Evolutionary conservation across 2,329 filamentous ascomycete genomes (phyloP).

Genomic region (Plenodomus lindquistii): DNA sequence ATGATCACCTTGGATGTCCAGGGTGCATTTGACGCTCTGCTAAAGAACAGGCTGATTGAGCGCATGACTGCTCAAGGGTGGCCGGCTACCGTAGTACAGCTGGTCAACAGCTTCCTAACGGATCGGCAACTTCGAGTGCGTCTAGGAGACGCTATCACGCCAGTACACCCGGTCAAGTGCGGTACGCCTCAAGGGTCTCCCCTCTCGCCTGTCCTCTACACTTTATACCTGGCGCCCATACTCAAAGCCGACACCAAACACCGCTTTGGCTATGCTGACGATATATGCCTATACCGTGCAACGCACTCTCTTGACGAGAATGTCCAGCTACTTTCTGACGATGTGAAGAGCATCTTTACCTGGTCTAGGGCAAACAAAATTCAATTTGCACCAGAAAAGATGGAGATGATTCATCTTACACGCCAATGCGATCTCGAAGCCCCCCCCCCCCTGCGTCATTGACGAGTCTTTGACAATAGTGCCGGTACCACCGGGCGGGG

Average conservation of each 20-base stretch:
- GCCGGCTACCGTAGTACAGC: background rate
- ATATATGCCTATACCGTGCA: background rate
- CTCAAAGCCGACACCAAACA: background rate
- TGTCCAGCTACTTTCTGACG: conserved; percentile 4
- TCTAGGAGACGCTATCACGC: background rate
- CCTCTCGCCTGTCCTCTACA: conserved; percentile 5
- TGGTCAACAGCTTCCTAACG: background rate
- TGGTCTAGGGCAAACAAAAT: conserved; percentile 9
- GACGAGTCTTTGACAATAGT: too few species aligned
- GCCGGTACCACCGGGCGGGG: background rate
- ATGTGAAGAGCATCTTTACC: conserved; percentile 3
- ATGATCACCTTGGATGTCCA: conserved; percentile 11
- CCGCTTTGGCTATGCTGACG: conserved; percentile 2
- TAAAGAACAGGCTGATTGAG: conserved; percentile 7
- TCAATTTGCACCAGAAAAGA: conserved; percentile 11
- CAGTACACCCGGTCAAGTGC: background rate
- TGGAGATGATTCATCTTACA: conserved; percentile 12
- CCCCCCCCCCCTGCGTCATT: conserved; percentile 1
- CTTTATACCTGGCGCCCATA: conserved; percentile 4
- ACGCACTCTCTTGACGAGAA: conserved; percentile 5
- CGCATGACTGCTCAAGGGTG: conserved; percentile 2
- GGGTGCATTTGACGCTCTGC: conserved; percentile 6
- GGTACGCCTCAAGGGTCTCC: conserved; percentile 4
- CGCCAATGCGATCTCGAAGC: conserved; percentile 1
- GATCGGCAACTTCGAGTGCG: background rate